Percentiles rank a stretch among this genome's conserved stretches.
These are phyloP conservation scores for Mycena albidolilacea DNA, from an alignment of 768 basidiomycete species.

Conservation along the genomic window DNA sequence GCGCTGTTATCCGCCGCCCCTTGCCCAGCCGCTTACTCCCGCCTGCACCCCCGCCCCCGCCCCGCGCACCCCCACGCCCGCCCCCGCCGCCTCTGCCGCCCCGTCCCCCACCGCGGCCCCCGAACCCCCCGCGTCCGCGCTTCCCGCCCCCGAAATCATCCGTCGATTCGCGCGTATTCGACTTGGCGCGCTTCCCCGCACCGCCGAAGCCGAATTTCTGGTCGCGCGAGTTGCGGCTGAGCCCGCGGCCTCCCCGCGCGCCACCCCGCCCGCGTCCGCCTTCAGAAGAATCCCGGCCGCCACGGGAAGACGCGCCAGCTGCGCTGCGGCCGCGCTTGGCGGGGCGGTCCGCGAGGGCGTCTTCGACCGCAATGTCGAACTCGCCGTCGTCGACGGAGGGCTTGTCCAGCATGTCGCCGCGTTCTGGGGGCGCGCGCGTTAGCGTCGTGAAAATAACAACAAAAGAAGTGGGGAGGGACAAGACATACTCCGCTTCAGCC, in stretches of 20 bases:
- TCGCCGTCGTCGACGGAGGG: conserved; percentile 72
- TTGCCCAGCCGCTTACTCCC: conserved; percentile 59
- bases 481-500: conserved; percentile 89
- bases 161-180: conserved; percentile 86
- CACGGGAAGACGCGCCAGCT: conserved; percentile 17
- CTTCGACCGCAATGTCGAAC: conserved; percentile 93
- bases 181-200: conserved; percentile 77
- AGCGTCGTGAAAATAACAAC: background rate
- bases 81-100: conserved; percentile 43
- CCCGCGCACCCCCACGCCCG: conserved; percentile 47
- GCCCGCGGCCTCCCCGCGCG: conserved; percentile 54
- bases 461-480: background rate
- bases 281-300: too few relatives aligned
- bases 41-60: conserved; percentile 48
- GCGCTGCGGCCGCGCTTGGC: conserved; percentile 64
- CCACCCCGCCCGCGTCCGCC: conserved; percentile 35
- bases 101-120: conserved; percentile 46
- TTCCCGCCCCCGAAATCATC: conserved; percentile 72
- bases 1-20: conserved; percentile 13
- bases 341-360: conserved; percentile 85
- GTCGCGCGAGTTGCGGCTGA: conserved; percentile 77
- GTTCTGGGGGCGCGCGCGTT: conserved; percentile 65
- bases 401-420: conserved; percentile 85
- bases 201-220: conserved; percentile 89
- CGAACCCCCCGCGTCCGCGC: conserved; percentile 47